Evolutionary conservation across 345 rosid genomes (phyloP), one percentile per base, ranked within the genome.

Genomic region (Jatropha curcas): DNA sequence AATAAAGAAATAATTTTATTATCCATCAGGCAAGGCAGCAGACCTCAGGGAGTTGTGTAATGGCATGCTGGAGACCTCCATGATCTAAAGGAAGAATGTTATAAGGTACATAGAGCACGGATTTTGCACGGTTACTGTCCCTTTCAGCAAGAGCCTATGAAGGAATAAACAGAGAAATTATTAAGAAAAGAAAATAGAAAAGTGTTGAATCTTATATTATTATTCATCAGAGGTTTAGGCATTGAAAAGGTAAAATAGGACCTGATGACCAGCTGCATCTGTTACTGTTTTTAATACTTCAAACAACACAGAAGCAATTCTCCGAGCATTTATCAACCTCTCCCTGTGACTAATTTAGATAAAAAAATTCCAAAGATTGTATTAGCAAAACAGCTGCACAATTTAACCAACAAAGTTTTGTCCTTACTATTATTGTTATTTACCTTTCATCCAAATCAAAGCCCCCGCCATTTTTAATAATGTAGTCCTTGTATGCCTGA

Each of bases 11-110:
- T 46, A 46, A 57, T 30, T 70, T 4, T 67, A 59, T 57, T 71
- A 63, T 67, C 39, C 52, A 25, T 68, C 74, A 63, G 69, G 72
- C 60, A 65, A 63, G 69, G 72, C 60, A 65, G 60, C 84, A 77
- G 82, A 93, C 98, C 97, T 93, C 98, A 62, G 91, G 85, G 28
- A 89, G 74, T 79, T 88, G 86, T 97, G 89, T 89, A 79, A 92
- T 90, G 74, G 93, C 85, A 33, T 89, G 97, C 87, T 81, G 93
- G 83, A 82, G 83, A 33, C 90, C 91, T 86, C 97, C 97, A 66
- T 85, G 84, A 75, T 81, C 91, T 34, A 92, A 95, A 68, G 97
- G 97, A 77, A 94, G 96, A 82, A 94, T 92, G 86, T 94, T 94
- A 82, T 88, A 94, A 0, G 94, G 90, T 51, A 92, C 89, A 72